These are phyloP conservation scores for Acanthamoeba divionensis DNA, from an alignment of 208 protist species.

Conservation along the genomic window DNA sequence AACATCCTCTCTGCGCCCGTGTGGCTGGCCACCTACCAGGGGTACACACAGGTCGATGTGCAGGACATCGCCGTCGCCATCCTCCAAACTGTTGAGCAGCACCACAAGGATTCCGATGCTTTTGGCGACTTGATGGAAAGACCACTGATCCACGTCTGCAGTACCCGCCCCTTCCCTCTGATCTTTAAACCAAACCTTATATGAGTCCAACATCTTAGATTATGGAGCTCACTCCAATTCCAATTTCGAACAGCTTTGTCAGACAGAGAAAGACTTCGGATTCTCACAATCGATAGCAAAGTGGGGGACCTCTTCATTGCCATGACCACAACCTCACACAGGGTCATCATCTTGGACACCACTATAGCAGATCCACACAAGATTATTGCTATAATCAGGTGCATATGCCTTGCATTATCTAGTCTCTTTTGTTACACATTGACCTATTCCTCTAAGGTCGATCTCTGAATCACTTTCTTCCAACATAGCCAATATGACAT, in stretches of 20 bases:
- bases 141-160: background rate
- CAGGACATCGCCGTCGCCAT: conserved; percentile 11
- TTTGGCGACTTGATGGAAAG: too few relatives aligned
- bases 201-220: too few relatives aligned
- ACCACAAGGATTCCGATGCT: too few relatives aligned
- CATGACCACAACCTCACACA: background rate
- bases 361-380: background rate
- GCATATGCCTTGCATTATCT: too few relatives aligned
- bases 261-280: background rate
- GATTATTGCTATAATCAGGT: conserved; percentile 11
- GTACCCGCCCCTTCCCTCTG: background rate
- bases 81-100: too few relatives aligned
- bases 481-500: conserved; percentile 52
- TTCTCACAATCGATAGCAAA: background rate
- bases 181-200: too few relatives aligned
- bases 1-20: conserved; percentile 18
- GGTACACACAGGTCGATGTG: conserved; percentile 49
- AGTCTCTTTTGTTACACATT: too few relatives aligned
- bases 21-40: background rate
- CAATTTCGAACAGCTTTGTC: background rate
- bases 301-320: background rate
- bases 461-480: too few relatives aligned
- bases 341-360: conserved; percentile 13
- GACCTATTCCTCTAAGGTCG: too few relatives aligned
- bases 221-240: too few relatives aligned